These are phyloP conservation scores for Tubosaeta sp. DNA, from an alignment of 768 basidiomycete genomes.

Conservation along the genomic window DNA sequence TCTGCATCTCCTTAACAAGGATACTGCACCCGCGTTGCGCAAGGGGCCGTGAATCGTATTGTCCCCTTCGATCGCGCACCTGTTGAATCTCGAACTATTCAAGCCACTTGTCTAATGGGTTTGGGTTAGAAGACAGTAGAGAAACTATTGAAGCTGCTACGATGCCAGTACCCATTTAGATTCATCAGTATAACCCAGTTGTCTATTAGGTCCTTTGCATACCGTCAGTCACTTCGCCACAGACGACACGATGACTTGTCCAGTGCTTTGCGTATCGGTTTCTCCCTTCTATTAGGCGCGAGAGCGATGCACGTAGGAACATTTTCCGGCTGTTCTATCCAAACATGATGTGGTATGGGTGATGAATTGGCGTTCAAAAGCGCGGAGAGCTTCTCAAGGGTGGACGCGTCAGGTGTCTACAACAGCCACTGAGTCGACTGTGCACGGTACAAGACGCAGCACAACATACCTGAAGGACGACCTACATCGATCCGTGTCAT, in stretches of 20 bases:
- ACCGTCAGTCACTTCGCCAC: conserved; percentile 27
- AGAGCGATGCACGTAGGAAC: conserved; percentile 41
- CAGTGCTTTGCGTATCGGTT: conserved; percentile 37
- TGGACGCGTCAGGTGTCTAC: conserved; percentile 33
- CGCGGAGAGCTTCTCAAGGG: conserved; percentile 31
- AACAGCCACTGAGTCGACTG: not conserved
- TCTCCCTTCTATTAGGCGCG: conserved; percentile 37
- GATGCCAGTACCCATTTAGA: not conserved
- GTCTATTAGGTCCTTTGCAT: not conserved
- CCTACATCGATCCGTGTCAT: conserved; percentile 21
- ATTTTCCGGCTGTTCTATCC: conserved; percentile 44
- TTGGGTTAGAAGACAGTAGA: conserved; percentile 45
- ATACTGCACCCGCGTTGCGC: too few relatives aligned
- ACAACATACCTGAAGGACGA: conserved; percentile 36
- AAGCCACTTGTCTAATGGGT: conserved; percentile 36
- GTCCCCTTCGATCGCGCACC: too few relatives aligned
- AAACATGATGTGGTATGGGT: conserved; percentile 37
- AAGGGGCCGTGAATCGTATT: too few relatives aligned
- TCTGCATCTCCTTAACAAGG: too few relatives aligned
- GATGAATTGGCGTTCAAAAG: conserved; percentile 22
- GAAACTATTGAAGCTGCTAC: conserved; percentile 37
- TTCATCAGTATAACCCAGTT: not conserved
- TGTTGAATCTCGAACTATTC: too few relatives aligned
- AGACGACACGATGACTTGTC: conserved; percentile 38
- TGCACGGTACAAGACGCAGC: not conserved